phyloP scores from a whole-genome alignment of 768 basidiomycete species.

The Lentinula edodes region DNA sequence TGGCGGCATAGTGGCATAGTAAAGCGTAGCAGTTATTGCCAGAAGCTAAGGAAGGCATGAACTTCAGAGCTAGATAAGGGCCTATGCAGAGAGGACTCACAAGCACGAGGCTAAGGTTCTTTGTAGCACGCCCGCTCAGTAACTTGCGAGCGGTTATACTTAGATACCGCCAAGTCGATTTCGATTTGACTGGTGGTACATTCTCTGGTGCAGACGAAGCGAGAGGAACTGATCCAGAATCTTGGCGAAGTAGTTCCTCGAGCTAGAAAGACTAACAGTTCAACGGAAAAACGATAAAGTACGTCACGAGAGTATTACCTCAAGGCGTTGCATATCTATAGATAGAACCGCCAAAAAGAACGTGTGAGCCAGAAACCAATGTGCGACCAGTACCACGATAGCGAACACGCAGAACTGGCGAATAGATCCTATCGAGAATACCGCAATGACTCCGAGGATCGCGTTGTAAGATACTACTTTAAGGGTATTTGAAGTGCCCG shows the following conservation, averaged over 20 bases:
- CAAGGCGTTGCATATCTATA: constrained; percentile 92
- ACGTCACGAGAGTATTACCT: constrained; percentile 33
- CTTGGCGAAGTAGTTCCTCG: constrained; percentile 79
- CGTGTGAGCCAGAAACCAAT: constrained; percentile 96
- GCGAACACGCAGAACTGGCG: constrained; percentile 93
- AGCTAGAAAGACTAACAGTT: constrained; percentile 39
- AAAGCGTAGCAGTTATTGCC: constrained; percentile 69
- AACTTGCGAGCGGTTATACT: constrained; percentile 36
- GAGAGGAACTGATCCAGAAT: constrained; percentile 48
- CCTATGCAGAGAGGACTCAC: constrained; percentile 31
- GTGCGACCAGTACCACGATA: constrained; percentile 89
- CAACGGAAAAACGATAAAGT: not conserved
- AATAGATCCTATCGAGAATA: constrained; percentile 73
- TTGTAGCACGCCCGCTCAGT: constrained; percentile 62
- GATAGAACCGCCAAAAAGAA: constrained; percentile 94
- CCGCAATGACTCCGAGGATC: constrained; percentile 71
- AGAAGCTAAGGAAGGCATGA: constrained; percentile 49
- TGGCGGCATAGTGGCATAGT: constrained; percentile 58
- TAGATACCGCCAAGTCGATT: constrained; percentile 39
- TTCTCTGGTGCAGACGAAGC: constrained; percentile 19
- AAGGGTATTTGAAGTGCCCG: constrained; percentile 87
- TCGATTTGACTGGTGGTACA: constrained; percentile 27
- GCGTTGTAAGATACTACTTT: constrained; percentile 86
- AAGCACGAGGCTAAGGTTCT: constrained; percentile 77
- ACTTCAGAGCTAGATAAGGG: constrained; percentile 5